Percentiles rank a stretch among this genome's conserved stretches.
Evolutionary conservation across 2,329 filamentous ascomycete genomes (phyloP).

Genomic region (Talaromyces rugulosus): DNA sequence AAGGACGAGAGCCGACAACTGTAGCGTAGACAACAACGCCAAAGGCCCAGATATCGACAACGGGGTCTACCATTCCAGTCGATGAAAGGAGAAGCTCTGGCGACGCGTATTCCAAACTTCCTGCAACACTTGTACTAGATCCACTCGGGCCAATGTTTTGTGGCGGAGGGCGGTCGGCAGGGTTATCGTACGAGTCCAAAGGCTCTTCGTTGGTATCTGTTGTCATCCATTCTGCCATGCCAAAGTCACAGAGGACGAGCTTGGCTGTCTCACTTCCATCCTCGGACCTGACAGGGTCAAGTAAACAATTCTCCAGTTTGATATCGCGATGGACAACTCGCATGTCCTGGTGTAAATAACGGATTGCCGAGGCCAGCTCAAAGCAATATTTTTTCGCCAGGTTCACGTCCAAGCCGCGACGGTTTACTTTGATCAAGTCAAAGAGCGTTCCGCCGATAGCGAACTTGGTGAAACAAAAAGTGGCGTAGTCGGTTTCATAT

Average conservation of each 20-base stretch:
- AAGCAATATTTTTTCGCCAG: conserved; percentile 58
- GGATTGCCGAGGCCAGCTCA: conserved; percentile 60
- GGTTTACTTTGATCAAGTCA: conserved; percentile 56
- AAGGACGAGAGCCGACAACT: conserved; percentile 58
- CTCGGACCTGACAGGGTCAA: conserved; percentile 51
- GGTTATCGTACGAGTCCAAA: conserved; percentile 46
- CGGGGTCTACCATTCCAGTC: conserved; percentile 42
- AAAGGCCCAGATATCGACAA: conserved; percentile 64
- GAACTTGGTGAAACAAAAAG: conserved; percentile 63
- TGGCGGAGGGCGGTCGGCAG: conserved; percentile 44
- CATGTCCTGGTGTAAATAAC: conserved; percentile 65
- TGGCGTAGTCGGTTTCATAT: conserved; percentile 64
- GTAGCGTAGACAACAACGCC: conserved; percentile 61
- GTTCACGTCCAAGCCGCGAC: conserved; percentile 47
- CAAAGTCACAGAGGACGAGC: conserved; percentile 64
- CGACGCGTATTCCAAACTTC: conserved; percentile 55
- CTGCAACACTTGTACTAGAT: conserved; percentile 55
- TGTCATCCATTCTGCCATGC: conserved; percentile 64
- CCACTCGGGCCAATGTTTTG: conserved; percentile 53
- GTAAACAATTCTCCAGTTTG: conserved; percentile 65
- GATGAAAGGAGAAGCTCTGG: conserved; percentile 43
- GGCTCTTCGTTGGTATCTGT: conserved; percentile 51
- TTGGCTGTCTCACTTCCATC: conserved; percentile 50
- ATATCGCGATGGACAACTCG: conserved; percentile 64
- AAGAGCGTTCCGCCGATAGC: conserved; percentile 62